These are phyloP conservation scores for Aureobasidium sp. DNA, from an alignment of 2,329 filamentous ascomycete species.

Conservation along the genomic window DNA sequence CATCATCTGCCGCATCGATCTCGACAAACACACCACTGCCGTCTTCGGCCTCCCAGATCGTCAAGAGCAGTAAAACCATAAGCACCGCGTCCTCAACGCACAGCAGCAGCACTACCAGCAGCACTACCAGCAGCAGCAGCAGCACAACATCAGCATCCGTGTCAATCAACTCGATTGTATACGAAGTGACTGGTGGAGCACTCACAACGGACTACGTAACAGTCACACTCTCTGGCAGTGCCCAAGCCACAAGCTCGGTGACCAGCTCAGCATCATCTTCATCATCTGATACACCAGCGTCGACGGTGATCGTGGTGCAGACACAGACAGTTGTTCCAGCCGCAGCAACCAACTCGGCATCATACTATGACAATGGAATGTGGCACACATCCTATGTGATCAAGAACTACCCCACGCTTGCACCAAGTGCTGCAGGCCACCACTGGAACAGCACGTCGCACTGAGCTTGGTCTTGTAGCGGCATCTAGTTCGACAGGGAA, in stretches of 20 bases:
- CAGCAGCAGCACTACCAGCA: not conserved
- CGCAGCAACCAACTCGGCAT: conserved; percentile 14
- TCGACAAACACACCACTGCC: not conserved
- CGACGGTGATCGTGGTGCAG: conserved; percentile 1
- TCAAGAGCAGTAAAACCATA: not conserved
- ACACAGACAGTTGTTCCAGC: conserved; percentile 4
- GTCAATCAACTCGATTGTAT: conserved; percentile 1
- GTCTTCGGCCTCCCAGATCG: not conserved
- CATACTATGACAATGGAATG: conserved; percentile 37
- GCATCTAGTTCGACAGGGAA: not conserved
- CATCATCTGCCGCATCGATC: not conserved
- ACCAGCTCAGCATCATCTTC: not conserved
- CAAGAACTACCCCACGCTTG: conserved; percentile 21
- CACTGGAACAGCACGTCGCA: conserved; percentile 7
- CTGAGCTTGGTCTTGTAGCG: not conserved
- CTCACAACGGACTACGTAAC: conserved; percentile 1
- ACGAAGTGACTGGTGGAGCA: conserved; percentile 4
- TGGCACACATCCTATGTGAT: conserved; percentile 36
- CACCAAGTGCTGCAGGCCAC: not conserved
- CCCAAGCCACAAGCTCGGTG: not conserved
- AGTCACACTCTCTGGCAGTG: not conserved
- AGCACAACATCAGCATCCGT: not conserved
- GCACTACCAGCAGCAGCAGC: not conserved
- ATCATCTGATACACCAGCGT: not conserved
- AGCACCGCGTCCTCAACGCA: not conserved